A percentile compares a stretch with the other conserved stretches of the same genome.
These are phyloP conservation scores for Diplodia sapinea DNA, from an alignment of 2,329 filamentous ascomycete species.

Conservation along the genomic window DNA sequence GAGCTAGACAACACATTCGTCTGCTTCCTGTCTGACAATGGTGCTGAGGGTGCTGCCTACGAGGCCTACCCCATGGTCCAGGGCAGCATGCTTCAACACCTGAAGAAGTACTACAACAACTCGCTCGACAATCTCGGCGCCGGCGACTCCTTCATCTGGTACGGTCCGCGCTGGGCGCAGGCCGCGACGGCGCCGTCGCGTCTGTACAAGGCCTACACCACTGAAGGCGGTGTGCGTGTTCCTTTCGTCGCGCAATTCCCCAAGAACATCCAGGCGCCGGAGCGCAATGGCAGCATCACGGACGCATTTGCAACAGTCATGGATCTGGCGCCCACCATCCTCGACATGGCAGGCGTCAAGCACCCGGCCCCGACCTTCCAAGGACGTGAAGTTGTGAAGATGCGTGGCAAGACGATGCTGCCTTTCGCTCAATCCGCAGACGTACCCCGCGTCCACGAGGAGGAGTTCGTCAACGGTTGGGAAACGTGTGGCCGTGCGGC, in stretches of 20 bases:
- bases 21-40: slow-evolving; percentile 68
- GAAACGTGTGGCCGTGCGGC: slow-evolving; percentile 62
- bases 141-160: slow-evolving; percentile 65
- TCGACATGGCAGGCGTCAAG: slow-evolving; percentile 55
- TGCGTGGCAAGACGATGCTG: slow-evolving; percentile 59
- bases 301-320: slow-evolving; percentile 58
- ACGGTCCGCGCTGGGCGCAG: slow-evolving; percentile 63
- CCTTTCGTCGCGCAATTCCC: slow-evolving; percentile 55
- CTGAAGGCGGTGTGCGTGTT: slow-evolving; percentile 59
- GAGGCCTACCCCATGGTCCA: slow-evolving; percentile 65
- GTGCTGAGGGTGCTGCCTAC: slow-evolving; percentile 64
- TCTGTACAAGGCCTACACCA: slow-evolving; percentile 55
- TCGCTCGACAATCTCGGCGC: slow-evolving; percentile 64
- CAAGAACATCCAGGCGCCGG: slow-evolving; percentile 25
- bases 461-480: slow-evolving; percentile 62
- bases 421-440: slow-evolving; percentile 47
- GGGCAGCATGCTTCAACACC: slow-evolving; percentile 59
- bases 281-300: slow-evolving; percentile 49
- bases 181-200: slow-evolving; percentile 59
- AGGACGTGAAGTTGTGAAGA: slow-evolving; percentile 57
- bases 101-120: slow-evolving; percentile 65
- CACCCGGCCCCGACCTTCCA: slow-evolving; percentile 62
- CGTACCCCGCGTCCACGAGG: slow-evolving; percentile 53
- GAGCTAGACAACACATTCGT: slow-evolving; percentile 70
- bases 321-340: slow-evolving; percentile 52